phyloP scores from a whole-genome alignment of 1,284 basidiomycete species.

The Athelia psychrophila region DNA sequence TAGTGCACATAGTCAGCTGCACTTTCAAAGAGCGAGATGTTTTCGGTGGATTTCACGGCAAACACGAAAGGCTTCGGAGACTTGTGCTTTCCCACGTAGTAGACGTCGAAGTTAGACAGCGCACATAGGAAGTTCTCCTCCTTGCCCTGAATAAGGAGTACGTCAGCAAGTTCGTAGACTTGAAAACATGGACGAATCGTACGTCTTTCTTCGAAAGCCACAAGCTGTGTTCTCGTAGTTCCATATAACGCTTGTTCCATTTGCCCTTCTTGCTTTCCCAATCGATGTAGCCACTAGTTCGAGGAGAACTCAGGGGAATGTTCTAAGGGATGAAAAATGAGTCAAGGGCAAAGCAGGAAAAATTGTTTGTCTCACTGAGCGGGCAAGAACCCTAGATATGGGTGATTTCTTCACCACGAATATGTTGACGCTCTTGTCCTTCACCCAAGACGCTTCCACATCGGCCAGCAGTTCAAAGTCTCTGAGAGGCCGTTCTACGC shows the following conservation, averaged over 20 bases:
- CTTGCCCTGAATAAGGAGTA: conserved; percentile 58
- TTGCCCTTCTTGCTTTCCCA: conserved; percentile 87
- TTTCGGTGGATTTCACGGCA: conserved; percentile 85
- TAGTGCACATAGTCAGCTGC: conserved; percentile 81
- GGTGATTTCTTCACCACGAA: conserved; percentile 76
- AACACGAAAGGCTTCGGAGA: conserved; percentile 80
- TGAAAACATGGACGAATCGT: conserved; percentile 42
- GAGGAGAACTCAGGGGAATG: conserved; percentile 71
- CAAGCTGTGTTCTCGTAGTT: conserved; percentile 79
- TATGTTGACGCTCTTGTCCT: conserved; percentile 70
- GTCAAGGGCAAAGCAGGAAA: not conserved
- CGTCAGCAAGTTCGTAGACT: conserved; percentile 56
- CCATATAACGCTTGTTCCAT: conserved; percentile 88
- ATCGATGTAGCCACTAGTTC: conserved; percentile 73
- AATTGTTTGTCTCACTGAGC: conserved; percentile 43
- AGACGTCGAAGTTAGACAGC: conserved; percentile 83
- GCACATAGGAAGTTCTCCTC: conserved; percentile 80
- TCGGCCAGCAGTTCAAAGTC: conserved; percentile 76
- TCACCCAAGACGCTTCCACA: conserved; percentile 81
- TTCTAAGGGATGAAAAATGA: conserved; percentile 40
- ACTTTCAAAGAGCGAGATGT: conserved; percentile 81
- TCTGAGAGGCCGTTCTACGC: conserved; percentile 79
- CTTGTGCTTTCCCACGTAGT: conserved; percentile 72
- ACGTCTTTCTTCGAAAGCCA: conserved; percentile 82
- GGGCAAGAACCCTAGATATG: conserved; percentile 53